A percentile compares a stretch with the other conserved stretches of the same genome.
Evolutionary conservation across 768 basidiomycete species (phyloP).

Genomic region (Mycena sanguinolenta): DNA sequence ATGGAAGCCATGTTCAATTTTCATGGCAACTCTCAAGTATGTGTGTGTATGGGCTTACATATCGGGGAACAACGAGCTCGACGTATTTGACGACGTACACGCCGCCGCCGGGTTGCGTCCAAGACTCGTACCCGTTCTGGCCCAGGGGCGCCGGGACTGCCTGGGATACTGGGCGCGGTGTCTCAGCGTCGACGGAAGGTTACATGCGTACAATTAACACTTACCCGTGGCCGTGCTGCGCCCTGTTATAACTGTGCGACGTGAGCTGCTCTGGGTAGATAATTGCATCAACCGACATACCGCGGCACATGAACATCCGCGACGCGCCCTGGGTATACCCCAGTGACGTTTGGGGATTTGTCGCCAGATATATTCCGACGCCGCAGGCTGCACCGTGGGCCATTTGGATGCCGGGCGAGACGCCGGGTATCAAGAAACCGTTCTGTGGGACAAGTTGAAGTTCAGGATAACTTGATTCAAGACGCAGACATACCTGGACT

Average conservation of each 20-base stretch:
- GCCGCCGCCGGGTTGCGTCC: not conserved
- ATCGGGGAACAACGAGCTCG: constrained; percentile 30
- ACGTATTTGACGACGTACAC: constrained; percentile 31
- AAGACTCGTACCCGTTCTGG: constrained; percentile 17
- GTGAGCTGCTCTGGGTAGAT: not conserved
- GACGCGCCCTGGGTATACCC: constrained; percentile 15
- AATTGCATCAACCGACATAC: not conserved
- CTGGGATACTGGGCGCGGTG: not conserved
- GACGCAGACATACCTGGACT: constrained; percentile 3
- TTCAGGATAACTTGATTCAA: not conserved
- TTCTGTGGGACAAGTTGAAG: not conserved
- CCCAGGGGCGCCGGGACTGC: constrained; percentile 14
- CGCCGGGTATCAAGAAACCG: constrained; percentile 28
- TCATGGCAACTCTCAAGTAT: not conserved
- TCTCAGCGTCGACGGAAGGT: not conserved
- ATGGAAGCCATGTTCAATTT: not conserved
- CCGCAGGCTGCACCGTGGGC: constrained; percentile 19
- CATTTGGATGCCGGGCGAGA: constrained; percentile 15
- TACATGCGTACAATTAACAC: not conserved
- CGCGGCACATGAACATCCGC: constrained; percentile 33
- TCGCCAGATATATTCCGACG: constrained; percentile 26
- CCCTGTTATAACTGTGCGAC: constrained; percentile 13
- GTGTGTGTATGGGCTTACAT: constrained; percentile 24
- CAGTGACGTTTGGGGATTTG: constrained; percentile 11
- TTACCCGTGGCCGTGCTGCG: not conserved